These are phyloP conservation scores for Phialophora verrucosa DNA, from an alignment of 2,329 filamentous ascomycete genomes.

Conservation along the genomic window DNA sequence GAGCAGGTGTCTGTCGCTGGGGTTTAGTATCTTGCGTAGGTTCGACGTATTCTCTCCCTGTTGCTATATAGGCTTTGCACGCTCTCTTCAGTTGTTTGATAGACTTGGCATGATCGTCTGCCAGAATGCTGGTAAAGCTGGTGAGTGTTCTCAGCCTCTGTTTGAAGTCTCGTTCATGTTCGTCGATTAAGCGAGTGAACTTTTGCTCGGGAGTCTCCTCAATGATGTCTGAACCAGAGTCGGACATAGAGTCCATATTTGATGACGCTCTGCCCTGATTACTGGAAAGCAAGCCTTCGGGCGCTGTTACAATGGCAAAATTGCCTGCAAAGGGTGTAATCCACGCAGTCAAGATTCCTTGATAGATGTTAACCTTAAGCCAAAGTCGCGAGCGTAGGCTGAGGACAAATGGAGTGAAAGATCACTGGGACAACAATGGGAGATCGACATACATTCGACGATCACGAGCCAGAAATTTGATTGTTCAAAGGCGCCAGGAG, in stretches of 20 bases:
- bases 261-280: not conserved
- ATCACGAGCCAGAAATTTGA: not conserved
- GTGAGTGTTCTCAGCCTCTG: conserved; percentile 7
- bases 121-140: conserved; percentile 7
- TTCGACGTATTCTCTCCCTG: not conserved
- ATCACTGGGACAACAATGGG: not conserved
- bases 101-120: conserved; percentile 11
- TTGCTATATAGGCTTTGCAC: not conserved
- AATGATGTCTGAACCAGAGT: not conserved
- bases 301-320: not conserved
- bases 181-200: conserved; percentile 3
- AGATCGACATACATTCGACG: not conserved
- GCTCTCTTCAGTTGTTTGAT: conserved; percentile 7
- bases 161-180: conserved; percentile 14
- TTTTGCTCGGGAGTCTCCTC: not conserved
- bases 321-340: not conserved
- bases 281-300: not conserved
- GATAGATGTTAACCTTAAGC: not conserved
- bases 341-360: not conserved
- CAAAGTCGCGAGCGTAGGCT: not conserved
- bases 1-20: not conserved
- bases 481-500: not conserved
- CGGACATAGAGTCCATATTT: not conserved
- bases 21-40: not conserved
- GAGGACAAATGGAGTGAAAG: not conserved